phyloP scores from a whole-genome alignment of 257 asterid genomes.

The Solanum clarkiae region DNA sequence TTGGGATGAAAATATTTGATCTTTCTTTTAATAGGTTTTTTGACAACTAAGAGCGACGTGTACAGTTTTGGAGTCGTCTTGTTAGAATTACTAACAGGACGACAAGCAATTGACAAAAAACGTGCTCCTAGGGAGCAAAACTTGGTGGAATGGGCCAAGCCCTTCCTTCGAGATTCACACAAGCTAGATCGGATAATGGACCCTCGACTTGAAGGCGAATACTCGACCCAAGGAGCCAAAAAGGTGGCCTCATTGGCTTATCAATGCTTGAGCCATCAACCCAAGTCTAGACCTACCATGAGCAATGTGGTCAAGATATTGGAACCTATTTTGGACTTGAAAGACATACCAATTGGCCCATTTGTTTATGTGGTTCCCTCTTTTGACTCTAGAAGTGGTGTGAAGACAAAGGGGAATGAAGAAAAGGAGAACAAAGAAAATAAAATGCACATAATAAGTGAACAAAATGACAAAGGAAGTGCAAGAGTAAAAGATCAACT shows the following conservation, averaged over 20 bases:
- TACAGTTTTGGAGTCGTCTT: constrained; percentile 74
- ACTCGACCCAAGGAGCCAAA: constrained; percentile 51
- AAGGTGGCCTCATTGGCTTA: constrained; percentile 57
- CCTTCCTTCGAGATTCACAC: constrained; percentile 45
- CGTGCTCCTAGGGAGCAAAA: constrained; percentile 49
- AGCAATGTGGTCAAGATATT: constrained; percentile 37
- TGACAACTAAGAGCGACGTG: constrained; percentile 62
- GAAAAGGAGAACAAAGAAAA: not conserved
- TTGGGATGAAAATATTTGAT: not conserved
- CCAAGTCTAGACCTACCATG: constrained; percentile 62
- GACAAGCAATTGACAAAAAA: constrained; percentile 38
- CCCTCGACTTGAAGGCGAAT: constrained; percentile 57
- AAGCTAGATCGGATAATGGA: constrained; percentile 49
- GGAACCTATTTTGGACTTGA: constrained; percentile 29
- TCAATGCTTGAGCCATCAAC: constrained; percentile 44
- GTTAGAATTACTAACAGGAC: constrained; percentile 57
- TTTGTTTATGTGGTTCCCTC: constrained; percentile 46
- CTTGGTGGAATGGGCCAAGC: constrained; percentile 71
- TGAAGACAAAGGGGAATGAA: not conserved
- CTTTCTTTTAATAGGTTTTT: constrained; percentile 31
- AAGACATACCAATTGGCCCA: constrained; percentile 40
- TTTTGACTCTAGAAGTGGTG: not conserved
- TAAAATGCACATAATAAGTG: not conserved
- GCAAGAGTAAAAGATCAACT: constrained; percentile 5
- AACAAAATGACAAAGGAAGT: not conserved